phyloP scores from a whole-genome alignment of 306 rosid species.

The Fragaria nilgerrensis region DNA sequence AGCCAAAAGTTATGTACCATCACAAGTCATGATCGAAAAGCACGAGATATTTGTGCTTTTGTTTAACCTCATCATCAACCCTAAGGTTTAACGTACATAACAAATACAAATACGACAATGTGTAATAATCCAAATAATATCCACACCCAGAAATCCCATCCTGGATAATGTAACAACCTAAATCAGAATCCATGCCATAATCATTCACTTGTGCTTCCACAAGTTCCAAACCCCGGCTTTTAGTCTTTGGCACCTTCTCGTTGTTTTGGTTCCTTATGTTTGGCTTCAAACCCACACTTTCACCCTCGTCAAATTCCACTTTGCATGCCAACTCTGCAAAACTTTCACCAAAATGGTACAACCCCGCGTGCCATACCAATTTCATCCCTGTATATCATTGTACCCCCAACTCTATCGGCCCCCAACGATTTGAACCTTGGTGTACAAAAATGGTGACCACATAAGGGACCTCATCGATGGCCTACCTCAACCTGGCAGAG shows the following conservation, averaged over 20 bases:
- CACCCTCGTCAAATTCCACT: neutral
- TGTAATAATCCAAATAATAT: neutral
- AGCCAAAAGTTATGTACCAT: neutral
- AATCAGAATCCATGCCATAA: neutral
- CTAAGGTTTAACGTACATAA: neutral
- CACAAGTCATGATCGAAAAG: neutral
- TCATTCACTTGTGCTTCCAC: neutral
- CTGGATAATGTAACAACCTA: neutral
- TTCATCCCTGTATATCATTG: neutral
- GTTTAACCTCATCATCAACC: neutral
- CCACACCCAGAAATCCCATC: neutral
- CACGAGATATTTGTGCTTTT: neutral
- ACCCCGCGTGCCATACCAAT: constrained; percentile 2
- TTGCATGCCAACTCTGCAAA: constrained; percentile 6
- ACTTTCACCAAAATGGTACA: constrained; percentile 2
- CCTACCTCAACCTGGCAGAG: neutral
- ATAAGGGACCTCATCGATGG: neutral
- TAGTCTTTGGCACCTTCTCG: constrained; percentile 19
- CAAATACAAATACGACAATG: neutral
- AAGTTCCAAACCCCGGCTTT: constrained; percentile 31
- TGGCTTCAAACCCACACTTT: constrained; percentile 19
- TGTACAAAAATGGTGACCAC: neutral
- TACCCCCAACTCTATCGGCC: neutral
- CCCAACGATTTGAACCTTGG: neutral
- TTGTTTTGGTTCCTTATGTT: neutral